A percentile compares a stretch with the other conserved stretches of the same genome.
Conservation (phyloP, 768 basidiomycete species). For the Lactifluus piperatus region DNA sequence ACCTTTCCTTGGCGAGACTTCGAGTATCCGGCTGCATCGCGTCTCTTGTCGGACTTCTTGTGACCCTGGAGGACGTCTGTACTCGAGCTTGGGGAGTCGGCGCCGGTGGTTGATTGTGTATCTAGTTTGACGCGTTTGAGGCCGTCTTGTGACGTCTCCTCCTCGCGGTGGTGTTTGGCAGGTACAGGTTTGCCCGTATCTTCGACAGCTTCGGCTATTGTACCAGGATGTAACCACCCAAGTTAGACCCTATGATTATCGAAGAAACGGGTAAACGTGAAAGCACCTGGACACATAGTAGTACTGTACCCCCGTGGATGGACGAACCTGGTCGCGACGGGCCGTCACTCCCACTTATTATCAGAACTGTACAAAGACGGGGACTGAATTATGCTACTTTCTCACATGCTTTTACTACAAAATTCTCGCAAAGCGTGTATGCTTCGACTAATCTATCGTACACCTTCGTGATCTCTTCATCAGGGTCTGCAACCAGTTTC, state of each 20-base stretch:
- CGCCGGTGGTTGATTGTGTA: not conserved
- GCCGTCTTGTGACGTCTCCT: not conserved
- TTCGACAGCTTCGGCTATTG: no score
- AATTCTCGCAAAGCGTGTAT: constrained; percentile 47
- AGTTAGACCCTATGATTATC: not conserved
- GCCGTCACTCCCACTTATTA: not conserved
- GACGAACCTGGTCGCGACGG: not conserved
- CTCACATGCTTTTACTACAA: not conserved
- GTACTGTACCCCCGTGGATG: no score
- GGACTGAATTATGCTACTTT: not conserved
- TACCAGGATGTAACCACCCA: not conserved
- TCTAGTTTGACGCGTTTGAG: constrained; percentile 20
- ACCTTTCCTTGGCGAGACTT: constrained; percentile 30
- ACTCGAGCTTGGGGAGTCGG: not conserved
- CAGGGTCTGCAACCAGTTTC: constrained; percentile 54
- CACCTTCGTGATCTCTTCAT: constrained; percentile 33
- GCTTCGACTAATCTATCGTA: constrained; percentile 46
- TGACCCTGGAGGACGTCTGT: not conserved
- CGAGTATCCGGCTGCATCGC: constrained; percentile 27
- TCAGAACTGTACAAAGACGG: not conserved
- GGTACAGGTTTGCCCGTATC: not conserved
- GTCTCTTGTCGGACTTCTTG: constrained; percentile 15
- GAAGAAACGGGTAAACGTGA: no score
- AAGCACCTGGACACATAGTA: no score
- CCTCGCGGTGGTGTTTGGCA: constrained; percentile 1